These are phyloP conservation scores for Rutstroemia sp. DNA, from an alignment of 2,329 filamentous ascomycete species.

Conservation along the genomic window DNA sequence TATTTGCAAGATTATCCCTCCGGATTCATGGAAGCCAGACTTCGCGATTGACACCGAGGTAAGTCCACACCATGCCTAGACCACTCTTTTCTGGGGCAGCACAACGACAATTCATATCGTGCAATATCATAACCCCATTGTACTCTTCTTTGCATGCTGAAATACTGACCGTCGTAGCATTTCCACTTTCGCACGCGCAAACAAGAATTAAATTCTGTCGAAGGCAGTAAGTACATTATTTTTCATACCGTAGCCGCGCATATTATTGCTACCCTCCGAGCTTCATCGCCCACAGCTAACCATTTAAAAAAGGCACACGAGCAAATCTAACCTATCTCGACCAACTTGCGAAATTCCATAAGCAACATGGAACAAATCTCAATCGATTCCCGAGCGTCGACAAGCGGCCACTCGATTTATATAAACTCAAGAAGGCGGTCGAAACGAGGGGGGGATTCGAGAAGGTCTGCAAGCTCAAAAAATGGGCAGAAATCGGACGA, in stretches of 20 bases:
- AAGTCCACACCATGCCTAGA: slow-evolving; percentile 19
- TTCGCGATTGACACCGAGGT: slow-evolving; percentile 98
- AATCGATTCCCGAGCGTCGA: slow-evolving; percentile 95
- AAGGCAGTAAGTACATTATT: slow-evolving; percentile 68
- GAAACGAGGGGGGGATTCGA: slow-evolving; percentile 93
- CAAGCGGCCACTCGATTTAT: slow-evolving; percentile 92
- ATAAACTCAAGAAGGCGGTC: slow-evolving; percentile 93
- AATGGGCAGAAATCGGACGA: slow-evolving; percentile 97
- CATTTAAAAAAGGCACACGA: slow-evolving; percentile 62
- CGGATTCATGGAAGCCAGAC: slow-evolving; percentile 85
- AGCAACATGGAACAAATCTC: slow-evolving; percentile 88
- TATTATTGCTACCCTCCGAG: slow-evolving; percentile 3
- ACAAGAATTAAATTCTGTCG: slow-evolving; percentile 94
- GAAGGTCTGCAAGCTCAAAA: slow-evolving; percentile 93
- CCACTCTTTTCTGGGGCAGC: neutral
- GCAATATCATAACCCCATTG: neutral
- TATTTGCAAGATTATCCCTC: slow-evolving; percentile 92
- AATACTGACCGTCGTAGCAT: slow-evolving; percentile 48
- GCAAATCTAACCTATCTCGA: slow-evolving; percentile 95
- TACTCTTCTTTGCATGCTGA: neutral
- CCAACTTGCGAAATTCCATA: slow-evolving; percentile 91
- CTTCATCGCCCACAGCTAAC: slow-evolving; percentile 17
- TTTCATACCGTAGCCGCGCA: no score
- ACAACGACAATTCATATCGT: neutral
- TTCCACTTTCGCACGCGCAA: slow-evolving; percentile 96